Conservation (phyloP, 306 rosid species). For the Adenanthera pavonina region DNA sequence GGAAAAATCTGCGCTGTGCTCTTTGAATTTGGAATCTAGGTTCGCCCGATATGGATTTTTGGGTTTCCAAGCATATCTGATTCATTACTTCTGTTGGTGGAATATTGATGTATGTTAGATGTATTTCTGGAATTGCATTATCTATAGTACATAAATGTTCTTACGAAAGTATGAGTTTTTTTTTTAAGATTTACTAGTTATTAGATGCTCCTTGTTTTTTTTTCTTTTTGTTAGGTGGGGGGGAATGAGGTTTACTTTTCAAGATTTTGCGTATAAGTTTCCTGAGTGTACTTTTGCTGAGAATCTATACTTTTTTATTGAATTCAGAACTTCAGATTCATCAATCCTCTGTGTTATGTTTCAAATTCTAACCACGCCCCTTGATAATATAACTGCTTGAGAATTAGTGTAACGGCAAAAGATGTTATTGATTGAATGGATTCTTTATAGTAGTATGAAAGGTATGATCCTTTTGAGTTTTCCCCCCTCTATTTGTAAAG, state of each 20-base stretch:
- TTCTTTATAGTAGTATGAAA: constrained; percentile 8
- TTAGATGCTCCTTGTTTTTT: not conserved
- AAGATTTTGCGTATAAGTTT: not conserved
- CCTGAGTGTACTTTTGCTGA: constrained; percentile 3
- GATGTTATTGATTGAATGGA: not conserved
- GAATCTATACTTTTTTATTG: not conserved
- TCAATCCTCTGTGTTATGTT: not conserved
- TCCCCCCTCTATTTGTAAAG: not conserved
- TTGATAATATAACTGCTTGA: constrained; percentile 18
- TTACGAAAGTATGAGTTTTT: not conserved
- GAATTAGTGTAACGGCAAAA: not conserved
- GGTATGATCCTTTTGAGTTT: not conserved
- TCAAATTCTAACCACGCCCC: not conserved
- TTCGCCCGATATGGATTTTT: constrained; percentile 10
- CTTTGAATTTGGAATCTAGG: constrained; percentile 18
- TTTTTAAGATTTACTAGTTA: not conserved
- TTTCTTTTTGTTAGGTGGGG: too few relatives aligned
- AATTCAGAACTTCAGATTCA: not conserved
- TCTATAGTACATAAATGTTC: not conserved
- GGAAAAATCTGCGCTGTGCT: constrained; percentile 26
- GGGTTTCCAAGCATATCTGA: constrained; percentile 2
- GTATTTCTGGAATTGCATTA: not conserved
- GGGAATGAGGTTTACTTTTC: not conserved
- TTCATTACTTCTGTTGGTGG: constrained; percentile 5
- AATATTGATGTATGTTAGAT: not conserved